phyloP scores from a whole-genome alignment of 305 asterid genomes.

The Fraxinus dipetala region DNA sequence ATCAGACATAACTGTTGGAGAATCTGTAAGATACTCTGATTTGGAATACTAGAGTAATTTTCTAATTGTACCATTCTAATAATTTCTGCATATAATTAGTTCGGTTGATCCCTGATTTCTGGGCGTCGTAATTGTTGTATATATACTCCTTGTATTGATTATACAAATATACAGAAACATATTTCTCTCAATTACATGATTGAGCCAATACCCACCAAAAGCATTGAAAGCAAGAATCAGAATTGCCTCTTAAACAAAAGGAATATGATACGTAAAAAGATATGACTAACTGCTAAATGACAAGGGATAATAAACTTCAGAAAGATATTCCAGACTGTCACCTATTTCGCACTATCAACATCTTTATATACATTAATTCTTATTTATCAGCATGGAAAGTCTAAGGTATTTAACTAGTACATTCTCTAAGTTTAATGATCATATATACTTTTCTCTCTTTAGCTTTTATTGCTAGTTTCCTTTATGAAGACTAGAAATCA shows the following conservation, averaged over 20 bases:
- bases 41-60: background rate
- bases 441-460: background rate
- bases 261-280: background rate
- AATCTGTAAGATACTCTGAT: background rate
- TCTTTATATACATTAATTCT: background rate
- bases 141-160: background rate
- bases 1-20: slow-evolving; percentile 4
- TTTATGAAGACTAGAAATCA: background rate
- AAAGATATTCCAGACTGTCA: background rate
- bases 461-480: background rate
- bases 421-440: background rate
- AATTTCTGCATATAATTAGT: background rate
- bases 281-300: background rate
- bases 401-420: background rate
- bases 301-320: background rate
- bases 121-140: background rate
- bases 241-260: slow-evolving; percentile 8
- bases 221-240: background rate
- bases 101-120: background rate
- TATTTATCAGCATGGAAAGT: background rate
- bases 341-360: background rate
- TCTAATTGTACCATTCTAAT: background rate
- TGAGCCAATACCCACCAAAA: slow-evolving; percentile 14
- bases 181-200: slow-evolving; percentile 1
- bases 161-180: background rate